These are phyloP conservation scores for Odontarrhena argentea DNA, from an alignment of 345 rosid genomes.

Conservation along the genomic window DNA sequence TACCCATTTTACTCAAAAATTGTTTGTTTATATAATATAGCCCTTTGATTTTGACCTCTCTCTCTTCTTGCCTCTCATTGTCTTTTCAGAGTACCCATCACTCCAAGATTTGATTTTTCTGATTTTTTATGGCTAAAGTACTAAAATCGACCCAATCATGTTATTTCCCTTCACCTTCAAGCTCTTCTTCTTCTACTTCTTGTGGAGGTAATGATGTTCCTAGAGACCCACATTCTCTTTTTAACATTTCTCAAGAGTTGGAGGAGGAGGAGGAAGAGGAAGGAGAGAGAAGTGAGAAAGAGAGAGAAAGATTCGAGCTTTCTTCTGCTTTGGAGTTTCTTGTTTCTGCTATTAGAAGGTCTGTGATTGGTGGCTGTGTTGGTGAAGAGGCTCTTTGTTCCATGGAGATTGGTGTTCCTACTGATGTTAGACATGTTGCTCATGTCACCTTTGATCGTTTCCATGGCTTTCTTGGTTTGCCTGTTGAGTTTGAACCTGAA, in stretches of 20 bases:
- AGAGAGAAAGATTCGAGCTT: slow-evolving; percentile 42
- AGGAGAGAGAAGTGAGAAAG: slow-evolving; percentile 33
- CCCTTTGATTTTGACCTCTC: slow-evolving; percentile 41
- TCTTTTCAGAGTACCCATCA: slow-evolving; percentile 25
- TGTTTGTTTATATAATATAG: slow-evolving; percentile 43
- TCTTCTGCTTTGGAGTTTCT: slow-evolving; percentile 63
- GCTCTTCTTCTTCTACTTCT: slow-evolving; percentile 69
- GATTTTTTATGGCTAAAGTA: slow-evolving; percentile 69
- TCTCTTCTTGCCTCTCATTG: slow-evolving; percentile 16
- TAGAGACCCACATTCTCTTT: slow-evolving; percentile 46
- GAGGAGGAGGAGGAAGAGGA: slow-evolving; percentile 43
- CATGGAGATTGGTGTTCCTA: slow-evolving; percentile 97
- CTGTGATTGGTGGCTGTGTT: slow-evolving; percentile 61
- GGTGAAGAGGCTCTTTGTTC: slow-evolving; percentile 63
- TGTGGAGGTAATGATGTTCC: slow-evolving; percentile 53
- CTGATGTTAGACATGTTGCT: slow-evolving; percentile 92
- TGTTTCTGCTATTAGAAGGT: slow-evolving; percentile 72
- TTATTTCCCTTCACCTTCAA: slow-evolving; percentile 90
- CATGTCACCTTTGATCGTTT: slow-evolving; percentile 99
- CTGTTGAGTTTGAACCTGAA: slow-evolving; percentile 98
- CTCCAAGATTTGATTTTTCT: slow-evolving; percentile 40
- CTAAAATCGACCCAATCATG: slow-evolving; percentile 70
- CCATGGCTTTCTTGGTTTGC: slow-evolving; percentile 95
- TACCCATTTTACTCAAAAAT: slow-evolving; percentile 26
- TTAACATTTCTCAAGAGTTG: slow-evolving; percentile 38